Evolutionary conservation across 2,329 filamentous ascomycete genomes (phyloP), one percentile per base, ranked within the genome.

Genomic region (Verticillium nubilum): DNA sequence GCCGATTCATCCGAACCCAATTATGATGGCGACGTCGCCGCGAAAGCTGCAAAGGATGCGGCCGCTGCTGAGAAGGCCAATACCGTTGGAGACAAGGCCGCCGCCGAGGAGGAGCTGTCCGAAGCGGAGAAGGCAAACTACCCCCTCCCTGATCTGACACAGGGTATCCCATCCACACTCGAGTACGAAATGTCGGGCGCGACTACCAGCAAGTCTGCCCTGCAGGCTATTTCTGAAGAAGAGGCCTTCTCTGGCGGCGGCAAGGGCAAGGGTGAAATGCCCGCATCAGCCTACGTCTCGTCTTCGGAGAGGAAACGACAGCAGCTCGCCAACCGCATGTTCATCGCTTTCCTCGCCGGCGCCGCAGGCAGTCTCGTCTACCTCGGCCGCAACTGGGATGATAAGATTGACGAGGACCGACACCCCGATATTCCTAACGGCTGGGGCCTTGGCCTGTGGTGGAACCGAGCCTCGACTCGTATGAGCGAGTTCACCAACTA

Each of bases 111-210:
- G 19, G 26, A 31, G 42, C 35, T 50, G 66, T 31, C 61, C 37
- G 68, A 72, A 33, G 52, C 65, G 47, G 42, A 61, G 58, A n/a
- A 25, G 29, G 59, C 61, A 5, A 69, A 69, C 54, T 83, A 88
- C 68, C 88, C 91, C 58, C 84, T 97, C 13, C 94, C 94, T 58
- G 93, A 98, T 71, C 81, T 98, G 52, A 95, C 92, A n/a, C 88
- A 94, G 69, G 94, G 94, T 64, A 96, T 98, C 63, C 94, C 94
- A 0, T 97, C 93, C 2, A 97, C 93, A 1, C 82, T 97, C 59
- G 90, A 88, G 59, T 88, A 88, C 61, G 94, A 97, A 75, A 84
- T 88, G 59, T 74, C 77, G 0, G 67, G 59, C 60, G 42, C 19
- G 42, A 70, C 63, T 62, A 71, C 58, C 62, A 72, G 25, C 67